Percentiles rank a stretch among this genome's conserved stretches.
Conservation (phyloP, 1,284 basidiomycete species). For the Cutaneotrichosporon mucoides region DNA sequence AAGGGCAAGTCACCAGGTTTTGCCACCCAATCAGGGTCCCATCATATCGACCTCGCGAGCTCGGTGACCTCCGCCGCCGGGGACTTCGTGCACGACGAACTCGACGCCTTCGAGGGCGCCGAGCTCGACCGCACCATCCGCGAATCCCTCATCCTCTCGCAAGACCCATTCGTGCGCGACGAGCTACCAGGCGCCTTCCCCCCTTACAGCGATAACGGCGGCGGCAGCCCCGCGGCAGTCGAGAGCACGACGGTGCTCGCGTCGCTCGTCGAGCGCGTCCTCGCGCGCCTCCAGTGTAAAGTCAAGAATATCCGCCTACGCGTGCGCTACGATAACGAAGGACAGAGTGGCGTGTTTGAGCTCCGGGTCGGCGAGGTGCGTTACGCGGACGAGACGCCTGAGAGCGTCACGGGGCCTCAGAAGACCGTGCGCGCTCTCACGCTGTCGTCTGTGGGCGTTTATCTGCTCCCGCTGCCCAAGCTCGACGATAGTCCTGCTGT, state of each 20-base stretch:
- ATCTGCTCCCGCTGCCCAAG: slow-evolving; percentile 16
- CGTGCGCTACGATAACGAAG: slow-evolving; percentile 33
- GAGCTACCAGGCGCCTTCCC: slow-evolving; percentile 42
- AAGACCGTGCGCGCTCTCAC: slow-evolving; percentile 26
- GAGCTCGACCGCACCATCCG: slow-evolving; percentile 65
- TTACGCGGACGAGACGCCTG: slow-evolving; percentile 41
- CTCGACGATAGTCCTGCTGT: neutral
- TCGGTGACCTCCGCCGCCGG: slow-evolving; percentile 77
- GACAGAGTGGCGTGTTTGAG: slow-evolving; percentile 34
- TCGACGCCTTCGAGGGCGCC: slow-evolving; percentile 66
- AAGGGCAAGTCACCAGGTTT: neutral
- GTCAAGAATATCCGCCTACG: slow-evolving; percentile 62
- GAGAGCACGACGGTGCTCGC: slow-evolving; percentile 73
- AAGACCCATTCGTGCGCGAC: slow-evolving; percentile 36
- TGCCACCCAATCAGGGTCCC: neutral
- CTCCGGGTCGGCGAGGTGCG: slow-evolving; percentile 38
- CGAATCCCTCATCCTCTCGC: slow-evolving; percentile 33
- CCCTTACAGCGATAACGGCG: slow-evolving; percentile 6
- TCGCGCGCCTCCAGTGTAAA: slow-evolving; percentile 75
- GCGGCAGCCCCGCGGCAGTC: slow-evolving; percentile 11
- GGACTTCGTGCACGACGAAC: slow-evolving; percentile 76
- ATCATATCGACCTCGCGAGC: slow-evolving; percentile 58
- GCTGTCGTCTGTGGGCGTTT: slow-evolving; percentile 25
- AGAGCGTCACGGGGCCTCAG: slow-evolving; percentile 6
- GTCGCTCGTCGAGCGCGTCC: slow-evolving; percentile 72